These are phyloP conservation scores for Wallemia mellicola DNA, from an alignment of 1,284 basidiomycete genomes.

Conservation along the genomic window DNA sequence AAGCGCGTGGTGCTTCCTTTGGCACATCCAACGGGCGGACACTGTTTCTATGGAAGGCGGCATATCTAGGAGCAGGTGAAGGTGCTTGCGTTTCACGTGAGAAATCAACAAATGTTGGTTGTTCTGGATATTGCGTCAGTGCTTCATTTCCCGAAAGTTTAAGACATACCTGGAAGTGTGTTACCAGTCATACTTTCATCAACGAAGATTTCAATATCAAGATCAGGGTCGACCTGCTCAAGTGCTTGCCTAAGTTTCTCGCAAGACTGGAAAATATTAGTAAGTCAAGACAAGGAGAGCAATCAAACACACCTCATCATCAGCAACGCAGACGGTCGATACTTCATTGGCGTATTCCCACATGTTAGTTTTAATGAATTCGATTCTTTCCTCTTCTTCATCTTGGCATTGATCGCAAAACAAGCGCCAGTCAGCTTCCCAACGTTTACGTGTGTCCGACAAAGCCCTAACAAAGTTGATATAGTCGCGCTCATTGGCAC, in stretches of 20 bases:
- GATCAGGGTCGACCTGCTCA: constrained; percentile 49
- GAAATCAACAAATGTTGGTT: constrained; percentile 45
- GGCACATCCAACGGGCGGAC: background rate
- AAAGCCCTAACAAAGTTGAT: constrained; percentile 54
- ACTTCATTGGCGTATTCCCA: constrained; percentile 92
- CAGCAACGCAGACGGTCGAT: constrained; percentile 76
- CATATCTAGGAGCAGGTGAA: constrained; percentile 1
- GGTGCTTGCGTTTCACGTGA: constrained; percentile 15
- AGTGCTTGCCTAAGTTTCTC: constrained; percentile 53
- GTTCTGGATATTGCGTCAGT: constrained; percentile 18
- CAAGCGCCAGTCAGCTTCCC: constrained; percentile 78
- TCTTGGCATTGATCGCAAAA: constrained; percentile 89
- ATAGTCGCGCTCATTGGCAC: constrained; percentile 68
- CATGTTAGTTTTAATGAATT: constrained; percentile 76
- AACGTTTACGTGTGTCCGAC: constrained; percentile 48
- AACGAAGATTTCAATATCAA: constrained; percentile 60
- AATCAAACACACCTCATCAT: constrained; percentile 49
- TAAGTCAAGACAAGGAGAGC: background rate
- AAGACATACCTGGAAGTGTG: background rate
- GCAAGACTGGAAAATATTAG: constrained; percentile 33
- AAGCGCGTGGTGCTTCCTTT: background rate
- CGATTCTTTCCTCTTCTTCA: constrained; percentile 71
- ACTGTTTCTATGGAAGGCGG: background rate
- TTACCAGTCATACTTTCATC: constrained; percentile 51
- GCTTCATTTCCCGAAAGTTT: background rate